Percentiles rank a stretch among this genome's conserved stretches.
Conservation (phyloP, 2,329 filamentous ascomycete genomes). For the Calonectria hawksworthii region DNA sequence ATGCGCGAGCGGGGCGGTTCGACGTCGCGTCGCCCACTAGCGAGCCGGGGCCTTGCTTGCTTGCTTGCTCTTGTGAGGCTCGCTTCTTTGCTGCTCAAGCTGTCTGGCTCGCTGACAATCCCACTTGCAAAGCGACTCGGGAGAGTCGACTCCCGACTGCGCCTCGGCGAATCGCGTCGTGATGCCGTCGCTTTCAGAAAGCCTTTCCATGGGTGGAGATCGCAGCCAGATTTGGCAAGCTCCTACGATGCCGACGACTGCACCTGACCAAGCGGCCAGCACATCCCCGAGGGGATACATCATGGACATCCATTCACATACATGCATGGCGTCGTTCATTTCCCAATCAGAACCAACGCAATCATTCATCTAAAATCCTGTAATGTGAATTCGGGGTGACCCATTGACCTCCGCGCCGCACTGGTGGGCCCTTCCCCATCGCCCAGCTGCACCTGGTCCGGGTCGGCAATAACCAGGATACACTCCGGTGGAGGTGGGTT, state of each 20-base stretch:
- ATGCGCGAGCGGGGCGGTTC: constrained; percentile 7
- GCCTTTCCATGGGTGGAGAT: not conserved
- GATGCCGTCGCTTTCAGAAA: not conserved
- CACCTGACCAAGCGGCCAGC: constrained; percentile 3
- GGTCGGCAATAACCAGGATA: not conserved
- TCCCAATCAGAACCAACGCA: not conserved
- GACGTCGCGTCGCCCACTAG: not conserved
- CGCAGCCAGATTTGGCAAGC: not conserved
- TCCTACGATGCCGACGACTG: not conserved
- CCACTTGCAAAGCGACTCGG: not conserved
- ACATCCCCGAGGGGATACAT: not conserved
- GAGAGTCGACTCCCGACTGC: not conserved
- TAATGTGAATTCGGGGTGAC: not conserved
- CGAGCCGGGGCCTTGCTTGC: not conserved
- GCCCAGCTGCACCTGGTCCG: not conserved
- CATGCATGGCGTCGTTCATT: constrained; percentile 4
- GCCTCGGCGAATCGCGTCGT: not conserved
- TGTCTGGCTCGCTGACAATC: not conserved
- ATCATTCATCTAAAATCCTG: not conserved
- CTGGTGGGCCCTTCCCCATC: not conserved
- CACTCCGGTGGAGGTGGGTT: not conserved
- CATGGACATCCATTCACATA: not conserved
- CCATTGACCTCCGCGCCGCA: not conserved
- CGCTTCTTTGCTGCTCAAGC: not conserved
- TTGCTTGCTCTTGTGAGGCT: not conserved